Evolutionary conservation across 2,329 filamentous ascomycete genomes (phyloP).

Genomic region (Alternaria sp.): DNA sequence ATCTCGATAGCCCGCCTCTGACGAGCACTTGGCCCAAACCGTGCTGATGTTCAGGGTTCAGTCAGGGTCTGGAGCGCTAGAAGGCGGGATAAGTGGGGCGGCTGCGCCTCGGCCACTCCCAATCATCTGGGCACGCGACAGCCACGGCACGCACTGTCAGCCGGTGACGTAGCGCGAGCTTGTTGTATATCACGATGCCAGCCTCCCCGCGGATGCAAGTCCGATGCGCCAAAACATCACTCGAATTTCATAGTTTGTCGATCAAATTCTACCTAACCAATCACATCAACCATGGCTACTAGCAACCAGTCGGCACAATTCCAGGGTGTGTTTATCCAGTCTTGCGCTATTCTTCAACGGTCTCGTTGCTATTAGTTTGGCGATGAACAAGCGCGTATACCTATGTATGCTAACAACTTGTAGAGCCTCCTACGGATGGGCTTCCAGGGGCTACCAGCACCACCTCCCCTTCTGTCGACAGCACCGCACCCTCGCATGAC

Average conservation of each 20-base stretch:
- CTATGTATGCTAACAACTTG: neutral
- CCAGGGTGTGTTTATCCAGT: conserved; percentile 5
- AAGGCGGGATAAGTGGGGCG: conserved; percentile 7
- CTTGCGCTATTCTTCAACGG: neutral
- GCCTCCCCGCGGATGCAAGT: neutral
- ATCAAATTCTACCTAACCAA: neutral
- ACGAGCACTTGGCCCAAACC: conserved; percentile 1
- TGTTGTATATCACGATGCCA: conserved; percentile 7
- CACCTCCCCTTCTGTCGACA: neutral
- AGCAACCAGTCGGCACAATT: conserved; percentile 10
- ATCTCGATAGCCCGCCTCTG: conserved; percentile 2
- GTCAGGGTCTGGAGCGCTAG: neutral
- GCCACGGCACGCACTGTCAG: conserved; percentile 12
- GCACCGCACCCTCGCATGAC: neutral
- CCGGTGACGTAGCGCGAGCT: conserved; percentile 17
- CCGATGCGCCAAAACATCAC: neutral
- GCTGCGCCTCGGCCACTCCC: neutral
- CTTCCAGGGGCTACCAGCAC: conserved; percentile 2
- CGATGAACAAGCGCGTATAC: neutral
- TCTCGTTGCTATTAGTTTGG: neutral
- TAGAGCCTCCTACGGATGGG: conserved; percentile 7
- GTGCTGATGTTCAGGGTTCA: conserved; percentile 12
- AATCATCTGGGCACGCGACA: conserved; percentile 17
- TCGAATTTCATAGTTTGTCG: neutral
- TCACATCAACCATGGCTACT: conserved; percentile 5